Conservation (phyloP, 2,329 filamentous ascomycete species). For the Talaromyces verruculosus region DNA sequence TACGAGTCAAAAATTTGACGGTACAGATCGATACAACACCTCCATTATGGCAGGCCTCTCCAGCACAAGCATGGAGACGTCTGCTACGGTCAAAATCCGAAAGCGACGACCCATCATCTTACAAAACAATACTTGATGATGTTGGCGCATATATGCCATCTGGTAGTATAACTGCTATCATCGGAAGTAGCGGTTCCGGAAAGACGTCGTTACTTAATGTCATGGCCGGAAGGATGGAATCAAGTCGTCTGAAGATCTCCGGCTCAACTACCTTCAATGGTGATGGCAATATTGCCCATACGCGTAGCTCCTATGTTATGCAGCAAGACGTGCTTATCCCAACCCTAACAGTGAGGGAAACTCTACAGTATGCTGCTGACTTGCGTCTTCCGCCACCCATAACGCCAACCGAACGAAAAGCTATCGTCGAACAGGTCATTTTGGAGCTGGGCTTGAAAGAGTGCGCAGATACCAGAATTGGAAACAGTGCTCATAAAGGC, state of each 20-base stretch:
- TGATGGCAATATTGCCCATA: conserved; percentile 49
- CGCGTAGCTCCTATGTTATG: conserved; percentile 60
- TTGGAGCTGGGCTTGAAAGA: conserved; percentile 73
- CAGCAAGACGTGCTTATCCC: conserved; percentile 72
- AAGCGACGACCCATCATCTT: conserved; percentile 21
- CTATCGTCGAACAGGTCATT: conserved; percentile 73
- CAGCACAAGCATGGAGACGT: conserved; percentile 33
- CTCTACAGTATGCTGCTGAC: conserved; percentile 70
- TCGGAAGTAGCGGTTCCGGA: conserved; percentile 71
- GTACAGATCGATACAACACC: conserved; percentile 36
- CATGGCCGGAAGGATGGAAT: conserved; percentile 65
- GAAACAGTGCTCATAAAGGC: conserved; percentile 68
- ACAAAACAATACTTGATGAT: conserved; percentile 58
- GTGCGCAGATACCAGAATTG: conserved; percentile 72
- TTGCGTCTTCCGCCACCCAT: conserved; percentile 66
- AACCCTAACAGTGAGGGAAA: conserved; percentile 73
- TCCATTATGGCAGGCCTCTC: conserved; percentile 36
- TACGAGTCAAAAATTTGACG: conserved; percentile 37
- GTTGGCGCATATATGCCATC: conserved; percentile 64
- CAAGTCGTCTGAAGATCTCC: conserved; percentile 52
- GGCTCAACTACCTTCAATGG: conserved; percentile 65
- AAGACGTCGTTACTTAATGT: conserved; percentile 72
- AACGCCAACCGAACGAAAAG: conserved; percentile 57
- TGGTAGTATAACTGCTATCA: conserved; percentile 71
- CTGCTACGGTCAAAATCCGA: conserved; percentile 29